These are phyloP conservation scores for Aspergillus fijiensis DNA, from an alignment of 2,329 filamentous ascomycete genomes.

Conservation along the genomic window DNA sequence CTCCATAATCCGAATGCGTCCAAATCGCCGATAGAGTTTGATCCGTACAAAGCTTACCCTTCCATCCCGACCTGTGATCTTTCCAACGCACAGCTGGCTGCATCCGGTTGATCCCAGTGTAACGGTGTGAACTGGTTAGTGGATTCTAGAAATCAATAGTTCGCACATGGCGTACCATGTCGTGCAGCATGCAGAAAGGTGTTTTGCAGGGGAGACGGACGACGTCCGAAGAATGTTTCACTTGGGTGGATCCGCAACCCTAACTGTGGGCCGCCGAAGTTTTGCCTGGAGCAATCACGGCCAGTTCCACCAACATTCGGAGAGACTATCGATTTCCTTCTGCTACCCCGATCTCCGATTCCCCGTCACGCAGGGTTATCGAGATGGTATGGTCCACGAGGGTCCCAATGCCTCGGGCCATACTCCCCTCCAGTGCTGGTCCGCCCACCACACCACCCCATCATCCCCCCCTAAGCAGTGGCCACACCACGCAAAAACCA, in stretches of 20 bases:
- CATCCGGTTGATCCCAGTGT: too few relatives aligned
- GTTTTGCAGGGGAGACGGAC: neutral
- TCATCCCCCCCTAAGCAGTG: too few relatives aligned
- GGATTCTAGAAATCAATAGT: neutral
- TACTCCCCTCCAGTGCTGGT: neutral
- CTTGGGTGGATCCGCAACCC: neutral
- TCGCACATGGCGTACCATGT: neutral
- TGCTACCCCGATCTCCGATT: neutral
- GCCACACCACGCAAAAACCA: neutral
- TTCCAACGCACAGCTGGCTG: neutral
- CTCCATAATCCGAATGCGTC: neutral
- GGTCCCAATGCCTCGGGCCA: neutral
- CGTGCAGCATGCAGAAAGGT: neutral
- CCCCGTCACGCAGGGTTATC: neutral
- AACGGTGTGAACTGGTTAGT: neutral
- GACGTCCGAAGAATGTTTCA: constrained; percentile 2
- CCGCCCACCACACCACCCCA: neutral
- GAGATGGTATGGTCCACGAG: neutral
- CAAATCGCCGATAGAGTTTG: neutral
- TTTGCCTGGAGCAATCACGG: neutral
- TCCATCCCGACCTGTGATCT: neutral
- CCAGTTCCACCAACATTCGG: neutral
- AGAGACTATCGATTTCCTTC: neutral
- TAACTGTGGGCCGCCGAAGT: constrained; percentile 1
- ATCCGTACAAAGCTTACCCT: neutral